Base-by-base conservation (phyloP, 2,329 filamentous ascomycete species). In the Botrytis squamosa region DNA sequence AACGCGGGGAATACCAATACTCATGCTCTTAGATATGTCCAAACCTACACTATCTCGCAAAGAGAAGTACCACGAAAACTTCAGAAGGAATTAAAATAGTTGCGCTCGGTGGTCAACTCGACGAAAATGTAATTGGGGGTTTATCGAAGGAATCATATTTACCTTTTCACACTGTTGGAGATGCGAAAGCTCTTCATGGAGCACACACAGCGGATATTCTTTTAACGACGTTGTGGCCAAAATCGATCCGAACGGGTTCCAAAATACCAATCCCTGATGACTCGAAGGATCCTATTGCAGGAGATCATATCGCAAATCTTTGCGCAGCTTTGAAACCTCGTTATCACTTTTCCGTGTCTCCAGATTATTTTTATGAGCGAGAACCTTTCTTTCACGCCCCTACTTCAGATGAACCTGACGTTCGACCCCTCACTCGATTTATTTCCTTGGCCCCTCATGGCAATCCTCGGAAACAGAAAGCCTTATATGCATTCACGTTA, bases 11-110 rank as follows among this genome's bases (percentile, higher is more conserved):
- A 49, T 36, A 69, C 59, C 60, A 25, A 62, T 25, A 40, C 46
- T 65, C 59, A 59, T 73, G 33, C 70, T 70, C 36, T 46, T 36
- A 91, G 78, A 87, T 99, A 29, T 97, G 94, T 81, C 88, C 91
- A n/a, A 98, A 99, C 81, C 88, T 99, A 18, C 93, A 93, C 83
- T 70, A 70, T n/a, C 40, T 70, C 14, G 55, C 68, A 10, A 70
- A 70, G 36, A 60, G 68, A 6, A 70, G 68, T 75, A 91, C 92
- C 22, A 92, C 94, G 70, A 98, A 96, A 82, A 98, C 95, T 0
- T 92, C 93, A 0, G 95, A 98, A 77, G 95, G 95, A 1, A 86
- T 98, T 64, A 90, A 92, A 69, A 94, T 99, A 75, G 93, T 95
- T n/a, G 87, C 93, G 0, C 86, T 99, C 0, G 95, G 95, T 40